A percentile compares a stretch with the other conserved stretches of the same genome.
Conservation (phyloP, 495 filamentous ascomycete species). For the Bombardia bombarda region DNA sequence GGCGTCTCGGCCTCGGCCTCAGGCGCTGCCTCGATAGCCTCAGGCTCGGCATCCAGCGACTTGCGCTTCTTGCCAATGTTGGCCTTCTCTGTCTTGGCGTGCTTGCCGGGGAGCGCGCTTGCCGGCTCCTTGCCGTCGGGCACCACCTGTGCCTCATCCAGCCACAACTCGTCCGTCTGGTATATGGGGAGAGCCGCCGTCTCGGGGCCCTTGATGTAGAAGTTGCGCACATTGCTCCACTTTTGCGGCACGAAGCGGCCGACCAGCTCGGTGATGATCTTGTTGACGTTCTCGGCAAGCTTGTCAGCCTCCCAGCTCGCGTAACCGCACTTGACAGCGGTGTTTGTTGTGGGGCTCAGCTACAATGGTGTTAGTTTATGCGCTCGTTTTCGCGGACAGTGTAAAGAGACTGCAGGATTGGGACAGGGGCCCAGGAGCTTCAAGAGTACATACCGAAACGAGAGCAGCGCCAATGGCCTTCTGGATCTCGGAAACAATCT, state of each 20-base stretch:
- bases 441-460: conserved; percentile 28
- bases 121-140: conserved; percentile 46
- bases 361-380: conserved; percentile 2
- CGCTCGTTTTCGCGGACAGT: no score
- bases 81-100: conserved; percentile 39
- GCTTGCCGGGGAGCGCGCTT: conserved; percentile 29
- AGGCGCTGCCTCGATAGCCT: conserved; percentile 36
- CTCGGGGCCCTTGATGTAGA: conserved; percentile 83
- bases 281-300: conserved; percentile 69
- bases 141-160: conserved; percentile 71
- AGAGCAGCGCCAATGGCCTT: conserved; percentile 60
- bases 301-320: conserved; percentile 65
- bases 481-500: conserved; percentile 63
- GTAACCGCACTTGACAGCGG: conserved; percentile 57
- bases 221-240: conserved; percentile 72
- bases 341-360: conserved; percentile 25
- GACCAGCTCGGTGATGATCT: conserved; percentile 57
- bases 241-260: conserved; percentile 73
- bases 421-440: neutral
- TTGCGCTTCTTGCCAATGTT: conserved; percentile 64
- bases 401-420: no score
- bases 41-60: conserved; percentile 33
- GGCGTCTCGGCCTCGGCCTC: conserved; percentile 14
- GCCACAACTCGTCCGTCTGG: conserved; percentile 85
- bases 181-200: conserved; percentile 86